Base-by-base conservation (phyloP, 1,284 basidiomycete species). In the Cerrena zonata region DNA sequence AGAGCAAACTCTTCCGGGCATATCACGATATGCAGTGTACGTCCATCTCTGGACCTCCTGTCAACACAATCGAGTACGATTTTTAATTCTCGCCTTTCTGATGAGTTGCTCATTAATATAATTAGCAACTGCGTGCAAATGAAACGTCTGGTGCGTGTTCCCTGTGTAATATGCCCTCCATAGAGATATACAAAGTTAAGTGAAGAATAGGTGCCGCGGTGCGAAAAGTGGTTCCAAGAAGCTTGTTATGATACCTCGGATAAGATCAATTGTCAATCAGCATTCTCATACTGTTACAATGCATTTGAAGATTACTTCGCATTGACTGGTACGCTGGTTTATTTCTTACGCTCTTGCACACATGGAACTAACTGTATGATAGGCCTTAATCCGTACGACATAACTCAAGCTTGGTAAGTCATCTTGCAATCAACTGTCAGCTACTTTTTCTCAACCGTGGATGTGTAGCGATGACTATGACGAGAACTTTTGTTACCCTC, bases 111-210 rank as follows among this genome's bases (percentile, higher is more conserved):
- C 19, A 10, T 12, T 18, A 23, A 21, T 11, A 12, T 45, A 5
- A 12, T 12, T 46, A 68, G 65, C 15, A 57, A 61, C 1, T 70
- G 69, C 48, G 61, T 70, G 2, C 56, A 57, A 15, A 66, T 69
- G 60, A 68, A 67, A 51, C 60, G 64, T 49, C 57, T 61, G 68
- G 78, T 79, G 55, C 34, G 53, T 50, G n/a, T n/a, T n/a, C n/a
- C n/a, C 15, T 30, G 47, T 45, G 21, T 47, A 10, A 2, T 1
- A 15, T 47, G 4, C 24, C 15, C 18, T 4, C 25, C 3, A 13
- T 37, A 7, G 23, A 37, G 23, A 67, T 56, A 34, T 36, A 19
- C 23, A 22, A 42, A 26, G 25, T 53, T 38, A 45, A 15, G 44
- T 13, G 37, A 26, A 26, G 4, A 18, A 11, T 23, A 63, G 65